These are phyloP conservation scores for Clohesyomyces aquaticus DNA, from an alignment of 495 filamentous ascomycete genomes.

Conservation along the genomic window DNA sequence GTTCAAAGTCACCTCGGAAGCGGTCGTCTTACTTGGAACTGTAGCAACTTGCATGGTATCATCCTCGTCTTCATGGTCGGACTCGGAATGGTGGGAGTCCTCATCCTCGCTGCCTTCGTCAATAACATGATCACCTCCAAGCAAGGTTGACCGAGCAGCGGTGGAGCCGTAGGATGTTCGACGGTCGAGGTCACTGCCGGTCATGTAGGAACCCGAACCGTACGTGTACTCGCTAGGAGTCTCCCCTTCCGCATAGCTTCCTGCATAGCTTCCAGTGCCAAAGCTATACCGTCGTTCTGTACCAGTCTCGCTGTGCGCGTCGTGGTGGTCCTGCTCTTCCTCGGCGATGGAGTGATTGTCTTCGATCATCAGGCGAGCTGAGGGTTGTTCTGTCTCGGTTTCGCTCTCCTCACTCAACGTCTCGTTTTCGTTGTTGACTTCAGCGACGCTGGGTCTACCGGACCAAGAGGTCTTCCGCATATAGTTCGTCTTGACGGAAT, in stretches of 20 bases:
- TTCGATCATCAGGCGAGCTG: slow-evolving; percentile 2
- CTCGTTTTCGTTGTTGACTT: slow-evolving; percentile 66
- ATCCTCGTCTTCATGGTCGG: slow-evolving; percentile 25
- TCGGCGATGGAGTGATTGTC: slow-evolving; percentile 37
- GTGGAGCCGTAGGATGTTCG: slow-evolving; percentile 58
- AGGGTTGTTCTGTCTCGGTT: slow-evolving; percentile 31
- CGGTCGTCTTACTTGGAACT: slow-evolving; percentile 10
- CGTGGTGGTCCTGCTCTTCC: slow-evolving; percentile 59
- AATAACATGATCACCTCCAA: slow-evolving; percentile 37
- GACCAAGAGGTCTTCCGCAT: slow-evolving; percentile 78
- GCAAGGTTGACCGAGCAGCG: slow-evolving; percentile 42
- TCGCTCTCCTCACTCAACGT: slow-evolving; percentile 50
- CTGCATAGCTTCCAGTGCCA: slow-evolving; percentile 38
- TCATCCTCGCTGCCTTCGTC: slow-evolving; percentile 41
- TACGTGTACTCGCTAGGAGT: slow-evolving; percentile 54
- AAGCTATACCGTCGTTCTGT: slow-evolving; percentile 53
- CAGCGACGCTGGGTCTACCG: slow-evolving; percentile 49
- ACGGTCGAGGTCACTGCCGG: slow-evolving; percentile 52
- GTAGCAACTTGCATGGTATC: not conserved
- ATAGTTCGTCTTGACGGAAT: slow-evolving; percentile 68
- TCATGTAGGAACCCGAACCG: slow-evolving; percentile 55
- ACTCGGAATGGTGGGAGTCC: slow-evolving; percentile 7
- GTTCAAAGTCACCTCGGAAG: slow-evolving; percentile 21
- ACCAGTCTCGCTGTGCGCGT: slow-evolving; percentile 53
- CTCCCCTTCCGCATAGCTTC: slow-evolving; percentile 42